phyloP scores from a whole-genome alignment of 139 green algal genomes.

The Pleodorina starrii region DNA sequence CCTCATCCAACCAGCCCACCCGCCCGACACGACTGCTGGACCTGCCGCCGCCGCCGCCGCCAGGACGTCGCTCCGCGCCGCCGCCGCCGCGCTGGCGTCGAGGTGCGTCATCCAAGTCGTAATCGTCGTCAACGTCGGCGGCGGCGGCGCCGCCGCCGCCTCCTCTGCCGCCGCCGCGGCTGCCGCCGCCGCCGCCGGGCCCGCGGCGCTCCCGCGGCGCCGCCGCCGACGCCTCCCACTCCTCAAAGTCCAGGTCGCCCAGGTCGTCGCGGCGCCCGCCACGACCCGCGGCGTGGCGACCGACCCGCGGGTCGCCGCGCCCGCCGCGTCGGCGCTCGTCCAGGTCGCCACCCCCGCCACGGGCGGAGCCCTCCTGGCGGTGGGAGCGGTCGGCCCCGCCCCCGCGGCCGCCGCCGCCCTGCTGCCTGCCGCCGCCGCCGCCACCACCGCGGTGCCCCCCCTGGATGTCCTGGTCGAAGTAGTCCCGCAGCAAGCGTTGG shows the following conservation, averaged over 20 bases:
- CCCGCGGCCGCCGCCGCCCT: no score
- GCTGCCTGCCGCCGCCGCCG: no score
- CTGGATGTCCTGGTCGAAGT: background rate
- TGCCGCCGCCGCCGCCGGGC: background rate
- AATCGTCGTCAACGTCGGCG: background rate
- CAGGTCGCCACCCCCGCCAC: no score
- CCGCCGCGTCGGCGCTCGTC: background rate
- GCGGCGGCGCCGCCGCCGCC: background rate
- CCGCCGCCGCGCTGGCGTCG: background rate
- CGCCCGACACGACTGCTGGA: background rate
- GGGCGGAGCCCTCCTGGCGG: no score
- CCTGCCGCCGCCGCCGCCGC: background rate
- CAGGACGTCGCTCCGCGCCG: background rate
- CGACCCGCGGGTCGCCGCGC: background rate
- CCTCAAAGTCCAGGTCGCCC: background rate
- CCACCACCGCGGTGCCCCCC: background rate
- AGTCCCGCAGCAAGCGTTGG: background rate
- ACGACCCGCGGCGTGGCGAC: background rate
- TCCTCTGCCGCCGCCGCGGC: background rate
- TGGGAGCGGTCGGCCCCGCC: no score
- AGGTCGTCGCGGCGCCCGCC: background rate
- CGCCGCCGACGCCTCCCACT: conserved; percentile 7
- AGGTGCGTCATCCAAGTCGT: background rate
- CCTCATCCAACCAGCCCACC: background rate
- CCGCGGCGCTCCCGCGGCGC: background rate